Percentiles rank a stretch among this genome's conserved stretches.
phyloP scores from a whole-genome alignment of 1,284 basidiomycete species.

The Anthracocystis walkeri region DNA sequence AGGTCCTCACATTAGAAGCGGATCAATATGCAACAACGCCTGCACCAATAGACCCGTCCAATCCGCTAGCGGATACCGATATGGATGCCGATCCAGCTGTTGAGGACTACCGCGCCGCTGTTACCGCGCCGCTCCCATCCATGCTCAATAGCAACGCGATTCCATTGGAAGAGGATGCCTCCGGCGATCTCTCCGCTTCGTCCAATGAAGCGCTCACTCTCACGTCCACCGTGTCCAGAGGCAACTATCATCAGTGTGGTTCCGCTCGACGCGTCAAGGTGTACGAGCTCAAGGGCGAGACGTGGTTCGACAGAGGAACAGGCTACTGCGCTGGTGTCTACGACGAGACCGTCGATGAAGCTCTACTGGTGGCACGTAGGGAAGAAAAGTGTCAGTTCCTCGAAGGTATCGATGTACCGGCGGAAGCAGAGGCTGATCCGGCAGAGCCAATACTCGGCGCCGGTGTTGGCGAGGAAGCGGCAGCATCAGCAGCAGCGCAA shows the following conservation, averaged over 20 bases:
- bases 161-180: conserved; percentile 45
- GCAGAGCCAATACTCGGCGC: conserved; percentile 52
- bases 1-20: conserved; percentile 25
- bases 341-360: conserved; percentile 65
- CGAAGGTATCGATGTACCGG: conserved; percentile 47
- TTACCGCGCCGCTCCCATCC: conserved; percentile 41
- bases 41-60: conserved; percentile 20
- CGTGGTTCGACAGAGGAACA: conserved; percentile 66
- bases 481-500: conserved; percentile 12
- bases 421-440: conserved; percentile 29
- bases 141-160: conserved; percentile 53
- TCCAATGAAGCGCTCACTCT: conserved; percentile 55
- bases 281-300: conserved; percentile 66
- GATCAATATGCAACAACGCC: conserved; percentile 8
- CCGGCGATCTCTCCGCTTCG: conserved; percentile 44
- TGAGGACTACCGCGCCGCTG: conserved; percentile 37
- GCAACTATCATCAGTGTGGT: conserved; percentile 67
- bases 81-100: conserved; percentile 26
- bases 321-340: conserved; percentile 69
- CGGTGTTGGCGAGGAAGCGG: conserved; percentile 47
- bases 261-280: conserved; percentile 68
- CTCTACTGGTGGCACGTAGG: conserved; percentile 63
- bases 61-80: conserved; percentile 13
- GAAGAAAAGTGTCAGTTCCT: conserved; percentile 64
- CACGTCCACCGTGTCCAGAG: conserved; percentile 63